Percentiles rank a stretch among this genome's conserved stretches.
Evolutionary conservation across 345 rosid species (phyloP).

Genomic region (Gossypium thurberi): DNA sequence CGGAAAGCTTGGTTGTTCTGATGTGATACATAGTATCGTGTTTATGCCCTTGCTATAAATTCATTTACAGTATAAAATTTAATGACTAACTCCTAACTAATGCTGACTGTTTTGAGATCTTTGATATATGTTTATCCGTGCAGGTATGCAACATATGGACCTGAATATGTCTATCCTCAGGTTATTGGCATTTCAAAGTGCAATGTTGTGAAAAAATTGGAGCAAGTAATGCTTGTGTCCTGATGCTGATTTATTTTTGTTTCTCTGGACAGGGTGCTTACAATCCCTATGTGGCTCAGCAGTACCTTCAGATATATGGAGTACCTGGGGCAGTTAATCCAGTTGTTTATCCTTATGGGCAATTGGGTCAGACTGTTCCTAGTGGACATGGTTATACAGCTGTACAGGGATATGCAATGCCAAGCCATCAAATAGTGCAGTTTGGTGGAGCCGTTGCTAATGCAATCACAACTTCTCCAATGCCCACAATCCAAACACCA

Average conservation of each 20-base stretch:
- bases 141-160: slow-evolving; percentile 76
- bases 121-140: slow-evolving; percentile 18
- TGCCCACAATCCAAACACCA: slow-evolving; percentile 61
- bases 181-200: slow-evolving; percentile 27
- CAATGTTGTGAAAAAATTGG: neutral
- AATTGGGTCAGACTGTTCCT: slow-evolving; percentile 56
- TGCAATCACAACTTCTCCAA: slow-evolving; percentile 54
- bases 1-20: slow-evolving; percentile 5
- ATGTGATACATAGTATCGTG: neutral
- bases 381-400: slow-evolving; percentile 64
- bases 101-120: neutral
- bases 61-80: neutral
- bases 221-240: neutral
- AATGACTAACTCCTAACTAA: slow-evolving; percentile 4
- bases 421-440: slow-evolving; percentile 68
- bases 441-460: slow-evolving; percentile 51
- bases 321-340: slow-evolving; percentile 58
- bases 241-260: slow-evolving; percentile 2
- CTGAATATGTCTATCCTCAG: slow-evolving; percentile 80
- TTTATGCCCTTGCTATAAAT: neutral
- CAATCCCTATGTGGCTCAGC: slow-evolving; percentile 71
- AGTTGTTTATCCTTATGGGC: slow-evolving; percentile 62
- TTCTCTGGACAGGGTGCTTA: slow-evolving; percentile 45
- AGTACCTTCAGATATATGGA: slow-evolving; percentile 79
- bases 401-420: slow-evolving; percentile 61